A percentile compares a stretch with the other conserved stretches of the same genome.
These are phyloP conservation scores for Aspergillus ellipticus DNA, from an alignment of 495 filamentous ascomycete species.

Conservation along the genomic window DNA sequence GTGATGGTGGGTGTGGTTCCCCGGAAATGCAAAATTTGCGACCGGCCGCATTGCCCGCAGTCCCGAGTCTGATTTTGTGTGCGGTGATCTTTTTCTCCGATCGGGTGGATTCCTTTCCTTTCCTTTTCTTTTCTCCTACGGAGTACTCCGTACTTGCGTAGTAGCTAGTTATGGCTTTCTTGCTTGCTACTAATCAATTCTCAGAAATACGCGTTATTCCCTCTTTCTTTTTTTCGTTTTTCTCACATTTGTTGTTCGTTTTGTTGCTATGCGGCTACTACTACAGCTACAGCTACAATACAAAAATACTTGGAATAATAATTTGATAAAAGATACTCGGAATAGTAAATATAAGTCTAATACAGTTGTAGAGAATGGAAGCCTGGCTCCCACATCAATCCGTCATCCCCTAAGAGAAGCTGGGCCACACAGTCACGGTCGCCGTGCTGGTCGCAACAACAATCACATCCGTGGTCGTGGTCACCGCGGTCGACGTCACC, in stretches of 20 bases:
- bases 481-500: slow-evolving; percentile 1
- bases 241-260: no score
- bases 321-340: no score
- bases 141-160: no score
- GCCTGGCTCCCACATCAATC: background rate
- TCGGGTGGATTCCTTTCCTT: background rate
- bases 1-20: no score
- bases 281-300: no score
- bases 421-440: background rate
- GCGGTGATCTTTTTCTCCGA: background rate
- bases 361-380: background rate
- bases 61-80: background rate
- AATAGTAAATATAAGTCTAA: background rate
- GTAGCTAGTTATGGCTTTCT: no score
- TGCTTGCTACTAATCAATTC: no score
- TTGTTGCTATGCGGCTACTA: no score
- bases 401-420: background rate
- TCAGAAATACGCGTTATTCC: background rate
- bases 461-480: background rate
- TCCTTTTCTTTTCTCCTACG: no score
- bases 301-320: no score
- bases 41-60: no score
- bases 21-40: background rate
- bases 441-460: background rate
- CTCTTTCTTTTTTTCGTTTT: no score